A percentile compares a stretch with the other conserved stretches of the same genome.
phyloP scores from a whole-genome alignment of 257 asterid genomes.

The Przewalskia tangutica region DNA sequence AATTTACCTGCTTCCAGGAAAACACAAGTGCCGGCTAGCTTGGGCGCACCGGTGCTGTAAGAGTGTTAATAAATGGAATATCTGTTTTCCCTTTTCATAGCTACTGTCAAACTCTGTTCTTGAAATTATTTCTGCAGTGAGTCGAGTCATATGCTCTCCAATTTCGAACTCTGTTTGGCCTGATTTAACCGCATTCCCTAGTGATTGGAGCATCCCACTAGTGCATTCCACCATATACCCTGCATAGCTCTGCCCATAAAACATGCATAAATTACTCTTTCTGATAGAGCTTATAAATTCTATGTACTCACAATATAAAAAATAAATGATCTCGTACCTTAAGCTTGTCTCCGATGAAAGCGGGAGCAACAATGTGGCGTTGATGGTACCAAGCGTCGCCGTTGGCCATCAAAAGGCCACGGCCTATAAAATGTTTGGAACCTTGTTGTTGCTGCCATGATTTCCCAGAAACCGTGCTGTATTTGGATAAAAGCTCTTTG shows the following conservation, averaged over 20 bases:
- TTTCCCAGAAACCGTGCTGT: conserved; percentile 61
- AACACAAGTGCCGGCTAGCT: conserved; percentile 55
- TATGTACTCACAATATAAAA: not conserved
- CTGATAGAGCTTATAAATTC: not conserved
- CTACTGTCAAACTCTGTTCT: conserved; percentile 69
- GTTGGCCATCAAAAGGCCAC: conserved; percentile 86
- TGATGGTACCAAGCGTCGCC: conserved; percentile 86
- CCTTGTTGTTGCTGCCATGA: conserved; percentile 91
- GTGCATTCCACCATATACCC: conserved; percentile 85
- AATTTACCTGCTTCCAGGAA: conserved; percentile 84
- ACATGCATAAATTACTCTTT: not conserved
- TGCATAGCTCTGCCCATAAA: conserved; percentile 46
- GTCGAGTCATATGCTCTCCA: conserved; percentile 61
- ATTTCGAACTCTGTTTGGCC: conserved; percentile 65
- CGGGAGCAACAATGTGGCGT: conserved; percentile 85
- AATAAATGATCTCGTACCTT: conserved; percentile 31
- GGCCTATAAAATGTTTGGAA: conserved; percentile 70
- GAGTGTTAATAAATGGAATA: conserved; percentile 45
- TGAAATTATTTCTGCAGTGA: conserved; percentile 86
- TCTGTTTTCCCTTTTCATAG: conserved; percentile 71
- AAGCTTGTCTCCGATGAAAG: conserved; percentile 74
- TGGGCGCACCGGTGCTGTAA: conserved; percentile 57
- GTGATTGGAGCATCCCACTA: conserved; percentile 37
- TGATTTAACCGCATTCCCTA: conserved; percentile 20
- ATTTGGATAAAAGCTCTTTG: conserved; percentile 57